Evolutionary conservation across 129 eudicot genomes (phyloP).

Genomic region (Dittrichia graveolens): DNA sequence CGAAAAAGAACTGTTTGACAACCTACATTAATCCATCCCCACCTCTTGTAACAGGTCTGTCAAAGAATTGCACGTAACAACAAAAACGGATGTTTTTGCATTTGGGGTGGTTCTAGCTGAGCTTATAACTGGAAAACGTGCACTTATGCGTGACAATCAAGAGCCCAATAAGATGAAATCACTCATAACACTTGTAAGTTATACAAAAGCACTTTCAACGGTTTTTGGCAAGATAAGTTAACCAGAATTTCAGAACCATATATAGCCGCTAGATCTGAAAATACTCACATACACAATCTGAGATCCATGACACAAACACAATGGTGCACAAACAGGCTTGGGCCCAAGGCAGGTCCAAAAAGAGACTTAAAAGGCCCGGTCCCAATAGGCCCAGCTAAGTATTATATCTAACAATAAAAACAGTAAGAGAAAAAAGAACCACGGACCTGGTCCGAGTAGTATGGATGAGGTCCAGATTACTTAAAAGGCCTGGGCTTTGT

Average conservation of each 20-base stretch:
- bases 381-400: neutral
- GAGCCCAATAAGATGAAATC: constrained; percentile 79
- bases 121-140: constrained; percentile 87
- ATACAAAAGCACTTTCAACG: neutral
- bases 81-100: constrained; percentile 86
- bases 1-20: neutral
- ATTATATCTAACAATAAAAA: neutral
- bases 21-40: neutral
- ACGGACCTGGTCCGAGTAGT: neutral
- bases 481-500: no score
- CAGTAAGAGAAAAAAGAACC: neutral
- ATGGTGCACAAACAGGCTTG: neutral
- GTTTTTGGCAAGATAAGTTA: neutral
- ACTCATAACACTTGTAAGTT: constrained; percentile 79
- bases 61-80: constrained; percentile 82
- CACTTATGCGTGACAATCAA: constrained; percentile 65
- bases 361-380: neutral
- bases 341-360: neutral
- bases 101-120: constrained; percentile 90
- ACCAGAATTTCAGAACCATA: neutral
- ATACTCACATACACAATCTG: neutral
- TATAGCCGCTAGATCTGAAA: neutral
- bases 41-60: constrained; percentile 54
- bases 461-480: neutral
- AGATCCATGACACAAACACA: neutral